These are phyloP conservation scores for Chondrostereum purpureum DNA, from an alignment of 1,284 basidiomycete species.

Conservation along the genomic window DNA sequence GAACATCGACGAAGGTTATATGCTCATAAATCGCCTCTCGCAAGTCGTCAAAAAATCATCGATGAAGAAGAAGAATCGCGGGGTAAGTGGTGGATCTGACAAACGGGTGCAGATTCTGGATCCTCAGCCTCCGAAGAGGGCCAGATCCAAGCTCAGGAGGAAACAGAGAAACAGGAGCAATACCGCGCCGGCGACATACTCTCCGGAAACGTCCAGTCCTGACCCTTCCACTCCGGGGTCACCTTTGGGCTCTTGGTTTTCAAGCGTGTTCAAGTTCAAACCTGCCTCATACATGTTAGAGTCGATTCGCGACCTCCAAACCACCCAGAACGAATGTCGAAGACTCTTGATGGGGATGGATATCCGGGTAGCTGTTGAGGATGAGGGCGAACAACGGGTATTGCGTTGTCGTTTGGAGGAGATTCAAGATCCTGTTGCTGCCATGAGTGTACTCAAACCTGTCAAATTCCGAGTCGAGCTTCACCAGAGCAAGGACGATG, in stretches of 20 bases:
- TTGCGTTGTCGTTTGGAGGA: constrained; percentile 68
- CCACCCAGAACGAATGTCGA: constrained; percentile 69
- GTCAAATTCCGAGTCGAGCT: constrained; percentile 78
- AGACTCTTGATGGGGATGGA: constrained; percentile 70
- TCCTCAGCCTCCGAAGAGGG: constrained; percentile 31
- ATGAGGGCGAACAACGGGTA: constrained; percentile 51
- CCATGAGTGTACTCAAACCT: constrained; percentile 53
- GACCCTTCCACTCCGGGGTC: constrained; percentile 31
- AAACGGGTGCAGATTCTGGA: constrained; percentile 48
- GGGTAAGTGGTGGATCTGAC: constrained; percentile 15
- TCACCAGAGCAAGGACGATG: constrained; percentile 28
- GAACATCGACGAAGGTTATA: constrained; percentile 21
- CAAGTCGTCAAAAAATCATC: constrained; percentile 36
- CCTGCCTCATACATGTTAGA: constrained; percentile 58
- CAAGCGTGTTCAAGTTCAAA: constrained; percentile 84
- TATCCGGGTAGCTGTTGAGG: constrained; percentile 60
- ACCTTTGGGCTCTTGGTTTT: constrained; percentile 79
- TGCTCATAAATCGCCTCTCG: constrained; percentile 12
- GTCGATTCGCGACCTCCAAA: constrained; percentile 62
- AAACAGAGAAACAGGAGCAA: constrained; percentile 28
- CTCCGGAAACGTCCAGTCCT: constrained; percentile 33
- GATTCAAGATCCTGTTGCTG: constrained; percentile 45
- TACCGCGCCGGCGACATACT: constrained; percentile 32
- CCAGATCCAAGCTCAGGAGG: constrained; percentile 35
- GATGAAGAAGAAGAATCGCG: constrained; percentile 24